A percentile compares a stretch with the other conserved stretches of the same genome.
phyloP scores from a whole-genome alignment of 495 filamentous ascomycete genomes.

The Tuber umbilicatum region DNA sequence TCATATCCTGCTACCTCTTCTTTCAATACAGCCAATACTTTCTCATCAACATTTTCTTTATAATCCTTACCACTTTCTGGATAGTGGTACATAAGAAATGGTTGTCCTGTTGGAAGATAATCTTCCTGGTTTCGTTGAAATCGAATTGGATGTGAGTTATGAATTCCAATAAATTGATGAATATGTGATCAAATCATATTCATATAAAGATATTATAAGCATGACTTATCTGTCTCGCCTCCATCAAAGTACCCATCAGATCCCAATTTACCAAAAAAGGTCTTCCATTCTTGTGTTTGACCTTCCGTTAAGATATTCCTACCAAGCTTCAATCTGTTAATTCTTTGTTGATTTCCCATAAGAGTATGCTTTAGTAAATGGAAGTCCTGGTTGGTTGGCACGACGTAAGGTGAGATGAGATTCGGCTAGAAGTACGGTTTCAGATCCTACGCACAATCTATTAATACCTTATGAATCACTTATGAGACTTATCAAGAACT shows the following conservation, averaged over 20 bases:
- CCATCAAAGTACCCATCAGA: background rate
- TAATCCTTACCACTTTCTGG: background rate
- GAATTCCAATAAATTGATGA: background rate
- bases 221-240: background rate
- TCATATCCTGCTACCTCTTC: background rate
- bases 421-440: slow-evolving; percentile 3
- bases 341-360: slow-evolving; percentile 10
- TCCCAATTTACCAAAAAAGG: background rate
- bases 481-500: too few species aligned
- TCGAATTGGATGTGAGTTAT: background rate
- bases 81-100: background rate
- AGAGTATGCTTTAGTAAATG: background rate
- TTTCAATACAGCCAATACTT: background rate
- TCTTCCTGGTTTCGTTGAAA: background rate
- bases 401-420: background rate
- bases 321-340: background rate
- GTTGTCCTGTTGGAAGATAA: background rate
- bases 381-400: background rate
- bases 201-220: background rate
- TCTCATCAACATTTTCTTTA: background rate
- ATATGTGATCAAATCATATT: background rate
- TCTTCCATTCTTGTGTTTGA: background rate
- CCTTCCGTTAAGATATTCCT: background rate
- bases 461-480: background rate
- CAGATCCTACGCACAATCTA: background rate